phyloP scores from a whole-genome alignment of 2,329 filamentous ascomycete genomes.

The Xylariaceae sp. region DNA sequence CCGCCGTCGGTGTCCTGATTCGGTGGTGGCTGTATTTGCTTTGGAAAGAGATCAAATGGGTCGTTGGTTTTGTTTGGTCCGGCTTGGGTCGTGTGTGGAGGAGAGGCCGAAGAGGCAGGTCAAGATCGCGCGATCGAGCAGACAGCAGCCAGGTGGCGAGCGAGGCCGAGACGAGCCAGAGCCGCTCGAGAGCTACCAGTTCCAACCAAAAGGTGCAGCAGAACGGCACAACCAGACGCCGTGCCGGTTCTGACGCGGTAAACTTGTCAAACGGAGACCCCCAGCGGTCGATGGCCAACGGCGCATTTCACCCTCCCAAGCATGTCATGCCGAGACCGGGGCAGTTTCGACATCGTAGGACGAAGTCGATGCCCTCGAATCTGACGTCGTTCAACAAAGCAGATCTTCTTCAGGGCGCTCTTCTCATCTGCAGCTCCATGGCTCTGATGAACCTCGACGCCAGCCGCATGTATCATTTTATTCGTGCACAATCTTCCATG shows the following conservation, averaged over 20 bases:
- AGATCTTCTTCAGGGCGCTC: constrained; percentile 83
- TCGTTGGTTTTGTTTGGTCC: constrained; percentile 74
- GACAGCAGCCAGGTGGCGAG: constrained; percentile 28
- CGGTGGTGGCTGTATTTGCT: constrained; percentile 76
- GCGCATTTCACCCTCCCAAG: constrained; percentile 32
- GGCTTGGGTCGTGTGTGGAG: constrained; percentile 79
- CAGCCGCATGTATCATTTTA: constrained; percentile 96
- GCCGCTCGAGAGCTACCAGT: constrained; percentile 25
- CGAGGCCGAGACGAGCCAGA: constrained; percentile 41
- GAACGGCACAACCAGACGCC: constrained; percentile 19
- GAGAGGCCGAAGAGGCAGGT: constrained; percentile 49
- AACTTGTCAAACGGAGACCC: constrained; percentile 20
- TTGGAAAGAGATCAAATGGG: constrained; percentile 67
- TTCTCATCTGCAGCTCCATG: constrained; percentile 82
- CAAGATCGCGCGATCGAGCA: constrained; percentile 26
- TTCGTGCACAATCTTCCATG: constrained; percentile 92
- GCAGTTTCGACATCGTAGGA: constrained; percentile 63
- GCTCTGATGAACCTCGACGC: constrained; percentile 90
- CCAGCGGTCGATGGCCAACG: constrained; percentile 21
- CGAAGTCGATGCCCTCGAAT: constrained; percentile 80
- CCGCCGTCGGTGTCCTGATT: constrained; percentile 72
- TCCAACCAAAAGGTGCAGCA: constrained; percentile 11
- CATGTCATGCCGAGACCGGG: constrained; percentile 34
- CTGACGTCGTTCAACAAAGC: constrained; percentile 90
- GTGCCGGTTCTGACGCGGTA: constrained; percentile 20